These are phyloP conservation scores for Mediolabrus comicus DNA, from an alignment of 108 stramenopile species.

Conservation along the genomic window DNA sequence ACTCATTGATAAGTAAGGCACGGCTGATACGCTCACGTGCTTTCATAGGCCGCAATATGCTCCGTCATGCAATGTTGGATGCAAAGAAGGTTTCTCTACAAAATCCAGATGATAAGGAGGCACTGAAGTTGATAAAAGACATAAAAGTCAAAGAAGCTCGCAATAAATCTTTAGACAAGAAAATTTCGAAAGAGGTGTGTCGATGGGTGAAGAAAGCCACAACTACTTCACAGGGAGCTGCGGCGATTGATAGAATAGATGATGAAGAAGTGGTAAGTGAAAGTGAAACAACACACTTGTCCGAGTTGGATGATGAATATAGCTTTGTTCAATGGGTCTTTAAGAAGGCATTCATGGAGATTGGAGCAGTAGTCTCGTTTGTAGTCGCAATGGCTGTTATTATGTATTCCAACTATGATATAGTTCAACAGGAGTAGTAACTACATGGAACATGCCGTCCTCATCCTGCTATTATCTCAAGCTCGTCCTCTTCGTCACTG, in stretches of 20 bases:
- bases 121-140: slow-evolving; percentile 25
- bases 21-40: slow-evolving; percentile 29
- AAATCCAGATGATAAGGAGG: slow-evolving; percentile 25
- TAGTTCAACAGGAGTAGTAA: too few species aligned
- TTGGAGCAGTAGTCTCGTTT: neutral
- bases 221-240: neutral
- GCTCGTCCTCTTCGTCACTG: slow-evolving; percentile 27
- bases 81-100: slow-evolving; percentile 14
- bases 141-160: slow-evolving; percentile 3
- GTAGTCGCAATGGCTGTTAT: neutral
- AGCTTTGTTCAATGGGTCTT: neutral
- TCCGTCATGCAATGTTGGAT: slow-evolving; percentile 30
- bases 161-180: slow-evolving; percentile 41
- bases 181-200: slow-evolving; percentile 59
- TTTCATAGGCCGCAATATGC: slow-evolving; percentile 1
- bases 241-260: neutral
- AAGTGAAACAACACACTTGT: neutral
- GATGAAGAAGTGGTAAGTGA: slow-evolving; percentile 26
- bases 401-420: too few species aligned
- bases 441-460: neutral
- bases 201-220: slow-evolving; percentile 62
- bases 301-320: neutral
- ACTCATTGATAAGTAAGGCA: slow-evolving; percentile 29
- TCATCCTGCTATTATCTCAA: slow-evolving; percentile 31
- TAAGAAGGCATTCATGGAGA: neutral